Conservation (phyloP, 2,329 filamentous ascomycete genomes). For the Colletotrichum horii region DNA sequence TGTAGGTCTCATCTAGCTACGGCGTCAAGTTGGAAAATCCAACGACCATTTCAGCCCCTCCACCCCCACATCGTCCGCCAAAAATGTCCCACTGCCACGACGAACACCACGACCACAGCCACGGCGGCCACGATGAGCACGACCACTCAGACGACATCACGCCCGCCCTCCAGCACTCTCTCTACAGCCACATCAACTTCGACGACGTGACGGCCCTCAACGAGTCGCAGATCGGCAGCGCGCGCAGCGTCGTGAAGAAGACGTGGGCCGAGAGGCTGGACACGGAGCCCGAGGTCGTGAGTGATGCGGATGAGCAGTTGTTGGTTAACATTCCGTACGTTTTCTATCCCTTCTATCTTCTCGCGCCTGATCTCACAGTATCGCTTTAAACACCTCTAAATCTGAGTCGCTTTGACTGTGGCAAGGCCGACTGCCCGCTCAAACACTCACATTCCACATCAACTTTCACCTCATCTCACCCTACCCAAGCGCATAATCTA, state of each 20-base stretch:
- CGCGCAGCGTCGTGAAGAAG: conserved; percentile 82
- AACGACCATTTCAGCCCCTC: background rate
- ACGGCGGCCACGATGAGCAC: conserved; percentile 66
- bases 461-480: background rate
- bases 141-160: conserved; percentile 93
- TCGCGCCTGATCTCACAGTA: accelerated
- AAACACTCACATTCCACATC: background rate
- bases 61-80: background rate
- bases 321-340: conserved; percentile 88
- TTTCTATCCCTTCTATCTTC: background rate
- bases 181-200: conserved; percentile 94
- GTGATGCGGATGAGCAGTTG: conserved; percentile 92
- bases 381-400: background rate
- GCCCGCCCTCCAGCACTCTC: conserved; percentile 85
- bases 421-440: background rate
- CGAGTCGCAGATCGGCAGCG: conserved; percentile 72
- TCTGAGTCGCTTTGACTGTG: accelerated
- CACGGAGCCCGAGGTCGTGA: conserved; percentile 76
- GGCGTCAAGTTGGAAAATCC: background rate
- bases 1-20: no score
- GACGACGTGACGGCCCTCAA: conserved; percentile 85
- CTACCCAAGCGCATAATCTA: background rate
- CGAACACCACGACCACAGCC: conserved; percentile 55
- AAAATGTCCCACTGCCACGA: conserved; percentile 55
- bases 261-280: conserved; percentile 84